Conservation (phyloP, 1,284 basidiomycete genomes). For the Cystobasidium sp. region DNA sequence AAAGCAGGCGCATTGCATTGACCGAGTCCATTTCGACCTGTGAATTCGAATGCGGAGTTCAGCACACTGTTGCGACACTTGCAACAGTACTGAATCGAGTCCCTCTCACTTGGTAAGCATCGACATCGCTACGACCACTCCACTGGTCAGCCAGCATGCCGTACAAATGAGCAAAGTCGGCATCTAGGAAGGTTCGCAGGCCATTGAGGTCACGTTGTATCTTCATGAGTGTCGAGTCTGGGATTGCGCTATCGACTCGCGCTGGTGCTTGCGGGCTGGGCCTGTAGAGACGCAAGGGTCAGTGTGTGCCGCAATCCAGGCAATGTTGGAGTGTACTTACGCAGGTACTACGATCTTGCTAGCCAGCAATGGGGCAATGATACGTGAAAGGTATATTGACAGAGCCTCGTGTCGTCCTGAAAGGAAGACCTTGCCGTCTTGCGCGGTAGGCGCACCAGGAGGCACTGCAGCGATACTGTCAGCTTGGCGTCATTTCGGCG, state of each 20-base stretch:
- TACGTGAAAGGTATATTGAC: conserved; percentile 80
- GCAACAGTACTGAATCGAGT: neutral
- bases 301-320: neutral
- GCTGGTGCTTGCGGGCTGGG: conserved; percentile 31
- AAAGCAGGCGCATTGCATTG: conserved; percentile 70
- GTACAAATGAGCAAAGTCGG: conserved; percentile 51
- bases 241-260: conserved; percentile 62
- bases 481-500: neutral
- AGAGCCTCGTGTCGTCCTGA: conserved; percentile 89
- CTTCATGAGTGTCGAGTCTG: conserved; percentile 67
- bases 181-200: conserved; percentile 71
- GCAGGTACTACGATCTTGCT: conserved; percentile 69
- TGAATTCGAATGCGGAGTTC: conserved; percentile 52
- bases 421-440: conserved; percentile 73
- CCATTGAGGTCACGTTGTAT: conserved; percentile 79
- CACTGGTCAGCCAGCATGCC: conserved; percentile 24
- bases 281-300: neutral
- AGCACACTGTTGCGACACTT: neutral
- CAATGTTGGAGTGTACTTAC: conserved; percentile 58
- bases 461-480: conserved; percentile 6
- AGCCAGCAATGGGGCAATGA: conserved; percentile 87
- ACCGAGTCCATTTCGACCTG: conserved; percentile 82
- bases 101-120: neutral
- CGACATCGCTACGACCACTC: conserved; percentile 31
- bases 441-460: conserved; percentile 18